Conservation (phyloP, 352 stramenopile genomes). For the Globisporangium polare region DNA sequence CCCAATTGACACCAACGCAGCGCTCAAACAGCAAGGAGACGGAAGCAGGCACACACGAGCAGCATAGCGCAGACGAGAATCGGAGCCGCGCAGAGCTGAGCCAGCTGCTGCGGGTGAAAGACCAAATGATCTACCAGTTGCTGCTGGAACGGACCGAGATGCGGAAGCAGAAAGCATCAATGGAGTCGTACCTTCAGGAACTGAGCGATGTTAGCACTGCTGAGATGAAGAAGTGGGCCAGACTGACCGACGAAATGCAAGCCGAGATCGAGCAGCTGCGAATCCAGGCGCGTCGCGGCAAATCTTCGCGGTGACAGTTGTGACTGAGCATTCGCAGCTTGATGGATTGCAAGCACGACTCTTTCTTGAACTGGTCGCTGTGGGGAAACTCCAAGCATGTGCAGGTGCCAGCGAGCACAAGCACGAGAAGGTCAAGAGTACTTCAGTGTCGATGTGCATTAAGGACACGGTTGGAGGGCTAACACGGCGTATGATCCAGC, state of each 20-base stretch:
- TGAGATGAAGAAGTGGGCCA: slow-evolving; percentile 82
- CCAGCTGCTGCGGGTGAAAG: slow-evolving; percentile 58
- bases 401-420: too few species aligned
- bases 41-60: not conserved
- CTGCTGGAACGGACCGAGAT: slow-evolving; percentile 59
- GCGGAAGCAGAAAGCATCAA: slow-evolving; percentile 40
- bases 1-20: not conserved
- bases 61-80: not conserved
- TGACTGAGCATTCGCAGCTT: not conserved
- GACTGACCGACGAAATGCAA: slow-evolving; percentile 82
- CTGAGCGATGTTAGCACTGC: slow-evolving; percentile 65
- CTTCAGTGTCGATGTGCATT: too few species aligned
- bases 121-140: slow-evolving; percentile 83
- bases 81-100: slow-evolving; percentile 22
- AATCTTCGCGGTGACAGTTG: not conserved
- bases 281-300: slow-evolving; percentile 14
- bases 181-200: slow-evolving; percentile 56
- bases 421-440: too few species aligned
- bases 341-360: not conserved
- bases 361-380: not conserved
- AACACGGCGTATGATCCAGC: too few species aligned
- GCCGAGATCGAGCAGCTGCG: slow-evolving; percentile 66
- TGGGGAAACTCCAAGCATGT: too few species aligned
- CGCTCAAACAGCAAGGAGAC: not conserved
- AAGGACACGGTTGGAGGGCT: too few species aligned